Base-by-base conservation (phyloP, 1,284 basidiomycete genomes). In the Heliocybe sulcata region DNA sequence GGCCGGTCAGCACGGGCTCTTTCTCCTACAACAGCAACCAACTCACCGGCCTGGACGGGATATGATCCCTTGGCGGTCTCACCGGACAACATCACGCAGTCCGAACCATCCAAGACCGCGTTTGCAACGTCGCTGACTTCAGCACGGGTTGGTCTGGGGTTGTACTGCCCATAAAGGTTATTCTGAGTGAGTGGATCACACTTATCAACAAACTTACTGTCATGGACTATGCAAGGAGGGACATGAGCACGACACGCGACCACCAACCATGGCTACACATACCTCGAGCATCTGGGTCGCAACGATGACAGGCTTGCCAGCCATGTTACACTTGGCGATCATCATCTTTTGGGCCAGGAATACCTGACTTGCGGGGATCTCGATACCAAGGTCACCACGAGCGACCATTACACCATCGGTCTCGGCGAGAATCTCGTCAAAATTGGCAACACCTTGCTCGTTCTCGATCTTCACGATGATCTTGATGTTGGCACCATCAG, bases 301-400 rank as follows among this genome's bases (percentile, higher is more conserved):
- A 64, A 97, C 97, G 68, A 99, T 99, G 67, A 93, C 92, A 53
- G 97, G 95, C 80, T 99, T 98, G 65, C 94, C 94, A 55, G 83
- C 87, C 64, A 94, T 88, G 79, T 96, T 97, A 77, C 94, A 97
- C 77, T 98, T 98, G 60, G 94, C 85, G 64, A 98, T 98, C 94
- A 98, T 98, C 95, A 98, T 98, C 79, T 98, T 98, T 72, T 98
- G 95, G 22, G 95, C 95, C 67, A 97, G 80, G 80, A 98, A 98
- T 51, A 98, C 95, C 69, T 98, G 95, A 66, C 88, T 92, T 48
- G 95, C 94, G 25, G 97, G 97, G 63, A 98, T 98, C 76, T 98
- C 95, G 65, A 98, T 98, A 74, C 95, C 95, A 54, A 98, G 81
- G 70, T 98, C 95, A 73, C 95, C 94, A 77, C 95, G 92, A 60